phyloP scores from a whole-genome alignment of 2,329 filamentous ascomycete genomes.

The Exophiala viscosa region DNA sequence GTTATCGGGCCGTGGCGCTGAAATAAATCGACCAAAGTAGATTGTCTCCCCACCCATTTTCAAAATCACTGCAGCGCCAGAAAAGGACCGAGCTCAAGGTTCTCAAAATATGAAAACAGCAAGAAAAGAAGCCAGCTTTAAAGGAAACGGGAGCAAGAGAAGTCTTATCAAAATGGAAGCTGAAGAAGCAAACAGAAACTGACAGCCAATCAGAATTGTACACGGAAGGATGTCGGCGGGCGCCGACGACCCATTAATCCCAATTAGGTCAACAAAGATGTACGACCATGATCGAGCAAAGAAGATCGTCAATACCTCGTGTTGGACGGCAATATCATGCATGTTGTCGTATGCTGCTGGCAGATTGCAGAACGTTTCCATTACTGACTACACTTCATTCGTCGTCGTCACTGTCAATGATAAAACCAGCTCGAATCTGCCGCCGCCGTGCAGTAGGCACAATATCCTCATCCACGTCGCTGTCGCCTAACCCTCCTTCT shows the following conservation, averaged over 20 bases:
- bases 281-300: too few relatives aligned
- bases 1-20: slow-evolving; percentile 22
- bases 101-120: not conserved
- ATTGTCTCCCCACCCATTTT: slow-evolving; percentile 16
- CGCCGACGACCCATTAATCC: slow-evolving; percentile 5
- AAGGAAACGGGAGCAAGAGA: not conserved
- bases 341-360: not conserved
- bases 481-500: slow-evolving; percentile 7
- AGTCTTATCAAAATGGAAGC: slow-evolving; percentile 20
- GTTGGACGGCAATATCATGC: not conserved
- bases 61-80: not conserved
- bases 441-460: slow-evolving; percentile 9
- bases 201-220: slow-evolving; percentile 15
- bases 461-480: slow-evolving; percentile 19
- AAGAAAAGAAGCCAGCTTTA: not conserved
- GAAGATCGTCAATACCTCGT: too few relatives aligned
- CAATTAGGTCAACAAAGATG: too few relatives aligned
- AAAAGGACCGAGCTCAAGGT: not conserved
- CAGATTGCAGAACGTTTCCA: too few relatives aligned
- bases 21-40: slow-evolving; percentile 29
- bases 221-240: slow-evolving; percentile 10
- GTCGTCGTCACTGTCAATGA: slow-evolving; percentile 29
- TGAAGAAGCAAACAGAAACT: slow-evolving; percentile 8
- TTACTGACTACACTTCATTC: slow-evolving; percentile 6
- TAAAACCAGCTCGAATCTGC: slow-evolving; percentile 23